phyloP scores from a whole-genome alignment of 331 rosid species.

The Rhamnella rubrinervis region DNA sequence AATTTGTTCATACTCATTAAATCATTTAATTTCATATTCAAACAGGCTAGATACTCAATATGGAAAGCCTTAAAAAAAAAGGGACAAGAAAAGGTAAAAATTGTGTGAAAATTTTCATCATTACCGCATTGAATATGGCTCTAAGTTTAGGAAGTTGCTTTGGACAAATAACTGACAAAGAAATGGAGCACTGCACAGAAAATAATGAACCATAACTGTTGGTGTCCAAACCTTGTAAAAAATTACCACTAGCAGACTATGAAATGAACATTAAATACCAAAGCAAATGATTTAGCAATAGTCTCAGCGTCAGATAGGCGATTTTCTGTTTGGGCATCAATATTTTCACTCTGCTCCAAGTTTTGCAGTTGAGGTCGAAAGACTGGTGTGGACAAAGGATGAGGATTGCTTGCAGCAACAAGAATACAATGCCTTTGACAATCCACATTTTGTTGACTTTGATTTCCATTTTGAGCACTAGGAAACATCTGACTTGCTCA shows the following conservation, averaged over 20 bases:
- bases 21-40: background rate
- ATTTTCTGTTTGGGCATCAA: conserved; percentile 65
- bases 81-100: background rate
- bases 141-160: conserved; percentile 80
- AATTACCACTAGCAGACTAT: conserved; percentile 4
- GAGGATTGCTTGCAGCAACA: conserved; percentile 87
- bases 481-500: conserved; percentile 74
- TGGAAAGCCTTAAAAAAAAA: background rate
- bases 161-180: conserved; percentile 90
- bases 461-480: conserved; percentile 59
- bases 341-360: conserved; percentile 71
- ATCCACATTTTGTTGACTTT: conserved; percentile 76
- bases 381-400: conserved; percentile 89
- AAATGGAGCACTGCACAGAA: conserved; percentile 73
- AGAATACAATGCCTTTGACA: conserved; percentile 85
- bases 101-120: conserved; percentile 10
- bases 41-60: background rate
- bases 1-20: background rate
- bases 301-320: conserved; percentile 79
- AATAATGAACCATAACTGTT: conserved; percentile 24
- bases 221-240: conserved; percentile 7
- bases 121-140: conserved; percentile 84
- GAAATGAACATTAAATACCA: conserved; percentile 38
- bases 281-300: conserved; percentile 86
- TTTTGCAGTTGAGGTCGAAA: conserved; percentile 67